Base-by-base conservation (phyloP, 768 basidiomycete genomes). In the Hypholoma sublateritium region DNA sequence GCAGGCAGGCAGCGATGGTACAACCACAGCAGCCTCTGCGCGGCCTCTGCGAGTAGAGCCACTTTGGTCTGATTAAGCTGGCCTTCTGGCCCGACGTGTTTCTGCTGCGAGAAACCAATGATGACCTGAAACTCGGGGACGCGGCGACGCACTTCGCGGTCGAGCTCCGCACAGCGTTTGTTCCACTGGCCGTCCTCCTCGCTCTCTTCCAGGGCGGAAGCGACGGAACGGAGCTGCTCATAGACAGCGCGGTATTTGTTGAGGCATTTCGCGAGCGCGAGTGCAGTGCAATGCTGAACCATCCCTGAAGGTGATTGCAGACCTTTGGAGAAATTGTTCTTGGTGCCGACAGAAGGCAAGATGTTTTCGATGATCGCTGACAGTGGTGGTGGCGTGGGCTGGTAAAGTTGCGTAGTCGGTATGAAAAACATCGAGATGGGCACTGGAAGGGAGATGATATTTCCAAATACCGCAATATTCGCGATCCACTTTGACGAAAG, bases 401-500 rank as follows among this genome's bases (percentile, higher is more conserved):
- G 80, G 63, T 87, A 88, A 2, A 85, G 72, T 13, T 72, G 68
- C 24, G 67, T 61, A 39, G 67, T 70, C 5, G 78, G 73, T 14
- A 89, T 75, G 57, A 84, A 72, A 67, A 95, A 94, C 0, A 82
- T 82, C 0, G 74, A 62, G 0, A 74, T 62, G 0, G 95, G 93
- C 1, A 94, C 73, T 0, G 91, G 85, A 0, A 94, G 80, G 0
- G 90, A 88, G 50, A 97, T 79, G 52, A 98, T 80, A 7, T 79
- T 78, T 2, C 88, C 91, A 39, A 92, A 84, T 66, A 95, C 89
- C 4, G 91, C 78, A 61, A 97, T 86, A 56, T 94, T 96, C 0
- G 89, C 84, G 32, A 98, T 86, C 95, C 96, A 98, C 66, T 88
- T 89, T 0, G 90, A 90, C 0, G 91, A 91, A 5, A 95, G 80